Percentiles rank a stretch among this genome's conserved stretches.
These are phyloP conservation scores for Berkeleyomyces basicola DNA, from an alignment of 2,329 filamentous ascomycete species.

Conservation along the genomic window DNA sequence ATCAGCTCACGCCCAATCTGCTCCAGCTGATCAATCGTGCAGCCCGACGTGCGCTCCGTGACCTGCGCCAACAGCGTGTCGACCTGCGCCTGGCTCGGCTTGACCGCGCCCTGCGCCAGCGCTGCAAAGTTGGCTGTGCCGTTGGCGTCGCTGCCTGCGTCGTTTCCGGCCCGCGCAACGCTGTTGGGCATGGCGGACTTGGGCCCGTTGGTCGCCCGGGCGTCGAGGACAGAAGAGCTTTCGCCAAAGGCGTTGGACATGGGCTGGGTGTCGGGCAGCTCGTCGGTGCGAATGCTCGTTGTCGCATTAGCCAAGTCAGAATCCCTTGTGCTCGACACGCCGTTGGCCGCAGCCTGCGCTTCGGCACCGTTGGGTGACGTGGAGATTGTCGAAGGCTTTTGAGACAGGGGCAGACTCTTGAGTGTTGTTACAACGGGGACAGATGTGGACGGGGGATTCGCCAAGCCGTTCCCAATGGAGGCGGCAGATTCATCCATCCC, in stretches of 20 bases:
- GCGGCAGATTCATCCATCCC: constrained; percentile 33
- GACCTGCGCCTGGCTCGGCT: constrained; percentile 33
- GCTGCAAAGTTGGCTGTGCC: background rate
- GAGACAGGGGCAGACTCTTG: constrained; percentile 44
- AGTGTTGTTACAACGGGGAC: constrained; percentile 12
- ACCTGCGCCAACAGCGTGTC: constrained; percentile 44
- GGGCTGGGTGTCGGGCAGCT: constrained; percentile 16
- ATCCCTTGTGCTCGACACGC: constrained; percentile 87
- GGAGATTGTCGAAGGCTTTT: constrained; percentile 42
- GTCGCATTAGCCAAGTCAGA: constrained; percentile 44
- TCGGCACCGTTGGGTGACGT: constrained; percentile 37
- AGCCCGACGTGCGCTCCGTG: constrained; percentile 52
- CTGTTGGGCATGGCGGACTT: background rate
- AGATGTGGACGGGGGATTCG: background rate
- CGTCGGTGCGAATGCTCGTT: constrained; percentile 15
- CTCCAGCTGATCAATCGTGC: constrained; percentile 84
- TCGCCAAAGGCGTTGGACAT: constrained; percentile 22
- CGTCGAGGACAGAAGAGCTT: constrained; percentile 30
- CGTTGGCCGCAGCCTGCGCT: constrained; percentile 50
- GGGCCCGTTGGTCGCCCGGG: background rate
- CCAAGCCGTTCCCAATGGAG: constrained; percentile 12
- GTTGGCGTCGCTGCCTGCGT: background rate
- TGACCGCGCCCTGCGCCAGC: constrained; percentile 14
- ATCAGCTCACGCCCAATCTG: constrained; percentile 83
- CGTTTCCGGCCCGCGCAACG: background rate